A percentile compares a stretch with the other conserved stretches of the same genome.
These are phyloP conservation scores for Penicillium cosmopolitanum DNA, from an alignment of 495 filamentous ascomycete genomes.

Conservation along the genomic window DNA sequence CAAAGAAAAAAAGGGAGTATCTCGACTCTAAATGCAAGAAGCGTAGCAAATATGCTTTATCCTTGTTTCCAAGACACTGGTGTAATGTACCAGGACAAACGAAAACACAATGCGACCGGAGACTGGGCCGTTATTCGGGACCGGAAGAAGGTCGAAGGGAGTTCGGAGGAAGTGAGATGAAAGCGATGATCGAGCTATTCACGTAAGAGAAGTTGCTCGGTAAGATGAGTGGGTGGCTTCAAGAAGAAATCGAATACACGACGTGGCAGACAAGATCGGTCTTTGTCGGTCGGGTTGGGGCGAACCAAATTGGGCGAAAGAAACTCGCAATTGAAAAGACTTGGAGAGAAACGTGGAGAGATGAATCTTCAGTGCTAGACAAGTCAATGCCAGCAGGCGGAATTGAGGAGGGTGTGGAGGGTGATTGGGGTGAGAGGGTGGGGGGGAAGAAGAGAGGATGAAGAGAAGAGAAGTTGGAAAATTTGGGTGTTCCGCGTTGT, in stretches of 20 bases:
- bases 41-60: neutral
- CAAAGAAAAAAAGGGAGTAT: conserved; percentile 9
- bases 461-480: conserved; percentile 34
- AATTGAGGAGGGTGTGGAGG: conserved; percentile 42
- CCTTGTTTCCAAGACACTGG: conserved; percentile 4
- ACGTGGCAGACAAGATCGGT: conserved; percentile 14
- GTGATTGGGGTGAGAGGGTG: conserved; percentile 32
- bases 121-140: neutral
- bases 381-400: conserved; percentile 57
- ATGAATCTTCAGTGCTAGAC: conserved; percentile 47
- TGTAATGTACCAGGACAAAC: neutral
- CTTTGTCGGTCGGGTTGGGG: neutral
- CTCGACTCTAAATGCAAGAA: conserved; percentile 3
- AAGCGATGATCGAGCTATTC: conserved; percentile 7
- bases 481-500: conserved; percentile 30
- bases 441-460: conserved; percentile 30
- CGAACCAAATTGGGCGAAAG: conserved; percentile 1
- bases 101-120: conserved; percentile 7
- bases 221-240: neutral
- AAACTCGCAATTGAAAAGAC: conserved; percentile 28
- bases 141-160: neutral
- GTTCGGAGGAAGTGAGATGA: neutral
- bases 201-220: neutral
- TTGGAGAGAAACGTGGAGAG: conserved; percentile 17
- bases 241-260: conserved; percentile 3